Conservation (phyloP, 768 basidiomycete genomes). For the Mycena crocata region DNA sequence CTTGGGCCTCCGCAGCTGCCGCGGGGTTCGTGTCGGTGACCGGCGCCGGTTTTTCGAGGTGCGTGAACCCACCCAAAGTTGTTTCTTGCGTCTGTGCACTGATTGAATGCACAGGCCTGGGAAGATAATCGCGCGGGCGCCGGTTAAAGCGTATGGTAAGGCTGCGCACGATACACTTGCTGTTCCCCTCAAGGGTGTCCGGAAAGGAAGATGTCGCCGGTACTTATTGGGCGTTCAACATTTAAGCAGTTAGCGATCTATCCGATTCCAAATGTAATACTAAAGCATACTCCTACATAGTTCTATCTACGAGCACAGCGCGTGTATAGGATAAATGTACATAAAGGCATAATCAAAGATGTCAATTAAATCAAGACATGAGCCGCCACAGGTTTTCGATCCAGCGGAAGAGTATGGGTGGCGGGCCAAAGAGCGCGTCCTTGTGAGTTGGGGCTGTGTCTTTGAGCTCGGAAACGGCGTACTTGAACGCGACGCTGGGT, state of each 20-base stretch:
- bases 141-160: no score
- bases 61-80: not conserved
- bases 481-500: not conserved
- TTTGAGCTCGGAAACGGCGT: not conserved
- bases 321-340: no score
- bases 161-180: no score
- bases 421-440: not conserved
- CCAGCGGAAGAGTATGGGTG: conserved; percentile 12
- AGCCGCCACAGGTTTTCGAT: conserved; percentile 23
- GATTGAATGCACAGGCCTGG: no score
- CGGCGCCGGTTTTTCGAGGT: conserved; percentile 78
- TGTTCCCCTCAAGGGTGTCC: no score
- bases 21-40: conserved; percentile 69
- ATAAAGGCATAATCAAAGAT: no score
- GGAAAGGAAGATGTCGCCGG: no score
- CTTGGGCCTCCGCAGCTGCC: conserved; percentile 76
- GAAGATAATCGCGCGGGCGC: conserved; percentile 20
- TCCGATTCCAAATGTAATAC: no score
- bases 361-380: conserved; percentile 12
- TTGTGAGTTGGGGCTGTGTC: not conserved
- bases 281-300: no score
- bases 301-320: no score
- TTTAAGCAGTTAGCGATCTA: no score
- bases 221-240: no score
- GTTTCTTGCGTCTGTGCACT: not conserved